Conservation (phyloP, 306 rosid genomes). For the Carpinus fangiana region DNA sequence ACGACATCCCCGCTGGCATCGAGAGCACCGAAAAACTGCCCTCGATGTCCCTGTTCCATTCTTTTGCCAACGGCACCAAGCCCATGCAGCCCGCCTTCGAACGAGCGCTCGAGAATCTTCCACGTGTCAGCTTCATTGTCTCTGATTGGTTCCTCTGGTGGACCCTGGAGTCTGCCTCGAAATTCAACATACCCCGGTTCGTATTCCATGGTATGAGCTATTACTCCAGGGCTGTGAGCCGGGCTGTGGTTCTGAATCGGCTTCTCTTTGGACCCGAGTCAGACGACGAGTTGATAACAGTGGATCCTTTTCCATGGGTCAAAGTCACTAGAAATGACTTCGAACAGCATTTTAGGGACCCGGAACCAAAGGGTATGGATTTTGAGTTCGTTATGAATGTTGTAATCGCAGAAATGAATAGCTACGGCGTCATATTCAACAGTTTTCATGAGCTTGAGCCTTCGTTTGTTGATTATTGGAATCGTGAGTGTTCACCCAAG, state of each 20-base stretch:
- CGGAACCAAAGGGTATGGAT: neutral
- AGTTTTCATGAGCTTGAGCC: conserved; percentile 41
- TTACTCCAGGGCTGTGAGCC: neutral
- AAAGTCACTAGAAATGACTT: conserved; percentile 26
- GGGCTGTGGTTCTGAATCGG: neutral
- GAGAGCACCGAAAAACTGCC: conserved; percentile 38
- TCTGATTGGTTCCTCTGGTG: conserved; percentile 56
- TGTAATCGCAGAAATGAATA: neutral
- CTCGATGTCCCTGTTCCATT: conserved; percentile 18
- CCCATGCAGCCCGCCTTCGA: conserved; percentile 46
- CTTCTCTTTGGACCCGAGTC: conserved; percentile 12
- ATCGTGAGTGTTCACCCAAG: conserved; percentile 2
- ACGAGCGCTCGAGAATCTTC: conserved; percentile 20
- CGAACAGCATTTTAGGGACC: neutral
- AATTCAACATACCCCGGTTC: conserved; percentile 28
- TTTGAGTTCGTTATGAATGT: neutral
- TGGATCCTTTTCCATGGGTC: conserved; percentile 37
- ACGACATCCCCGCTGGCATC: conserved; percentile 37
- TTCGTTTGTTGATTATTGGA: conserved; percentile 25
- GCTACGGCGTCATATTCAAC: conserved; percentile 32
- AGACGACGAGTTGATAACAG: conserved; percentile 15
- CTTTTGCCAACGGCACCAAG: conserved; percentile 27
- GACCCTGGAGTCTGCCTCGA: conserved; percentile 44
- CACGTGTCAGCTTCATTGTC: conserved; percentile 39
- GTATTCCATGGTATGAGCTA: conserved; percentile 27